Evolutionary conservation across 805 yeast genomes (phyloP).

Genomic region (Jamesozyma spencerorum): DNA sequence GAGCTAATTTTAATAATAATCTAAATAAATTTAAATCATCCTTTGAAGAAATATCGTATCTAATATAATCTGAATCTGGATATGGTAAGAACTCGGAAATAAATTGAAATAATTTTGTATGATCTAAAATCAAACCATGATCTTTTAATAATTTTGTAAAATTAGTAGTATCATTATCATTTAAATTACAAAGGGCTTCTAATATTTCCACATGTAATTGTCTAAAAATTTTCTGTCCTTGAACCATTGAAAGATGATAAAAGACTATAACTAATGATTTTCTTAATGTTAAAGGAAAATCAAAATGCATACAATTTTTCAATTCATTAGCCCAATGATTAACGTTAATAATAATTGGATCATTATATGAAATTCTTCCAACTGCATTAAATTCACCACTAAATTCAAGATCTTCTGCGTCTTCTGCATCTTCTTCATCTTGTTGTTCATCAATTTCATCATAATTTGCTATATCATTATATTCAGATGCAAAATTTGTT

Average conservation of each 20-base stretch:
- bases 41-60: slow-evolving; percentile 25
- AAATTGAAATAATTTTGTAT: slow-evolving; percentile 27
- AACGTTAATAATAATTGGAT: slow-evolving; percentile 65
- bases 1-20: slow-evolving; percentile 43
- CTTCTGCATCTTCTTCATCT: slow-evolving; percentile 32
- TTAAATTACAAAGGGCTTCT: slow-evolving; percentile 39
- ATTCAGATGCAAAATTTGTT: neutral
- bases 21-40: slow-evolving; percentile 42
- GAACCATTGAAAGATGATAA: slow-evolving; percentile 58
- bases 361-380: slow-evolving; percentile 50
- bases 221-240: slow-evolving; percentile 60
- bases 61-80: slow-evolving; percentile 41
- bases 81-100: slow-evolving; percentile 34
- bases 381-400: slow-evolving; percentile 34
- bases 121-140: slow-evolving; percentile 29
- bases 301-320: slow-evolving; percentile 63
- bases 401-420: slow-evolving; percentile 20
- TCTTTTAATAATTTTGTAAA: slow-evolving; percentile 25
- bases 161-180: slow-evolving; percentile 27
- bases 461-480: slow-evolving; percentile 6
- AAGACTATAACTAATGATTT: slow-evolving; percentile 57
- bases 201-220: slow-evolving; percentile 56
- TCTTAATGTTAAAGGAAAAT: slow-evolving; percentile 60
- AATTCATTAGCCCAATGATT: slow-evolving; percentile 84
- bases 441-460: no score